Percentiles rank a stretch among this genome's conserved stretches.
Conservation (phyloP, 352 stramenopile genomes). For the Lagenidium sp. region DNA sequence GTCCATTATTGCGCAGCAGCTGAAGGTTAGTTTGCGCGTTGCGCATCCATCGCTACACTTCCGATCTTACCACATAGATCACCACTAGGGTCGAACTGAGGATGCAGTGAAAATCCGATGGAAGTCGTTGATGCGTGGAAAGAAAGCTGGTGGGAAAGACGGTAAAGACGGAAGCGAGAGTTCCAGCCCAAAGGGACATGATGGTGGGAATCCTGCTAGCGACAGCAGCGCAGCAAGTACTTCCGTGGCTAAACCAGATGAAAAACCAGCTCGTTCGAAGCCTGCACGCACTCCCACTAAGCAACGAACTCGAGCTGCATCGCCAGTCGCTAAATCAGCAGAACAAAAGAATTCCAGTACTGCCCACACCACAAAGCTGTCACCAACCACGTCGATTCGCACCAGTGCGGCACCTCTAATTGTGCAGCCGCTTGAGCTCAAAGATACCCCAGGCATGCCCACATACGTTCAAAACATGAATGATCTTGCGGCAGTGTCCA, state of each 20-base stretch:
- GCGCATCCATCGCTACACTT: too few species aligned
- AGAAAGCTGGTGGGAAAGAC: constrained; percentile 59
- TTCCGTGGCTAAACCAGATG: background rate
- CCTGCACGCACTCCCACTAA: constrained; percentile 10
- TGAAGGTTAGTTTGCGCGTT: constrained; percentile 48
- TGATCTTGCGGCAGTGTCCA: constrained; percentile 56
- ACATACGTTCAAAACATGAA: constrained; percentile 48
- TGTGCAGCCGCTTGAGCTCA: too few species aligned
- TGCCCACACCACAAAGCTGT: background rate
- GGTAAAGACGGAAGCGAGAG: constrained; percentile 34
- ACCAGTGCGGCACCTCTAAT: too few species aligned
- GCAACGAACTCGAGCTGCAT: constrained; percentile 24
- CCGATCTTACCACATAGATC: too few species aligned
- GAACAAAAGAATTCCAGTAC: constrained; percentile 1
- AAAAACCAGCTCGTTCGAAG: background rate
- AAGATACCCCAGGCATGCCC: constrained; percentile 21
- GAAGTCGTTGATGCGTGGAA: constrained; percentile 86
- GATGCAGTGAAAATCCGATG: constrained; percentile 92
- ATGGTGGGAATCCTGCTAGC: too few species aligned
- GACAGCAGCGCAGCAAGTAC: background rate
- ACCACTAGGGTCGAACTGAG: constrained; percentile 85
- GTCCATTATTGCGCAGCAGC: constrained; percentile 89
- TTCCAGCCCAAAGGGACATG: background rate
- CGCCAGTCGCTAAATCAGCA: constrained; percentile 17
- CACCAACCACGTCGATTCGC: constrained; percentile 12